Base-by-base conservation (phyloP, 2,329 filamentous ascomycete genomes). In the Grosmannia clavigera region DNA sequence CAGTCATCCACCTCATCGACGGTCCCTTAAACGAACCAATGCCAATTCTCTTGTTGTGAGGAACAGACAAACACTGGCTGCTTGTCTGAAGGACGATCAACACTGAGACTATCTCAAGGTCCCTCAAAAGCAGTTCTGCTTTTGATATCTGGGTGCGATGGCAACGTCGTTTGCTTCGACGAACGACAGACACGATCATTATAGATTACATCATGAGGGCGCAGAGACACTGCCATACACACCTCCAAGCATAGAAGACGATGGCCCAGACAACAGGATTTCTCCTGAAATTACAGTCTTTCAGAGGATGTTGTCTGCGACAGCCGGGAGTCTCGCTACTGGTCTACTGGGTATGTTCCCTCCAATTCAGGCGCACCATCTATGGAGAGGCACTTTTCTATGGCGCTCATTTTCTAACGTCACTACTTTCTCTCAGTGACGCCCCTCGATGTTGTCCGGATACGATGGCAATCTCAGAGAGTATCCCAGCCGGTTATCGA, bases 281-380 rank as follows among this genome's bases (percentile, higher is more conserved):
- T 75, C 76, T 46, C 73, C 79, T 31, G 85, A 92, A 63, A 90
- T 95, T 65, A 91, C 92, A 5, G 81, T 91, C 27, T 74, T 81
- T 14, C 92, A 97, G 76, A 94, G 92, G 77, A 99, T 99, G 94
- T 72, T 95, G 59, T 96, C 92, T 60, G 94, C 94, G 57, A 89
- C 92, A 65, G 87, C 87, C 59, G 94, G 94, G 62, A 97, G 92
- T 73, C 75, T 99, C 61, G 72, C 97, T 64, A 97, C 92, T 10
- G 94, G 91, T 25, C 73, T 97, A 31, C 81, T 97, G 51, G 90
- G 92, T 96, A 46, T 3, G 59, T 51, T 12, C 3, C 14, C 50
- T 52, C 27, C 25, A 7, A 51, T 33, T 31, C 12, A 4, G 7
- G 50, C 38, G 12, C 38, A 14, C 6, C 14, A 16, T 9, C 3